These are phyloP conservation scores for Trichophyton benhamiae DNA, from an alignment of 2,329 filamentous ascomycete species.

Conservation along the genomic window DNA sequence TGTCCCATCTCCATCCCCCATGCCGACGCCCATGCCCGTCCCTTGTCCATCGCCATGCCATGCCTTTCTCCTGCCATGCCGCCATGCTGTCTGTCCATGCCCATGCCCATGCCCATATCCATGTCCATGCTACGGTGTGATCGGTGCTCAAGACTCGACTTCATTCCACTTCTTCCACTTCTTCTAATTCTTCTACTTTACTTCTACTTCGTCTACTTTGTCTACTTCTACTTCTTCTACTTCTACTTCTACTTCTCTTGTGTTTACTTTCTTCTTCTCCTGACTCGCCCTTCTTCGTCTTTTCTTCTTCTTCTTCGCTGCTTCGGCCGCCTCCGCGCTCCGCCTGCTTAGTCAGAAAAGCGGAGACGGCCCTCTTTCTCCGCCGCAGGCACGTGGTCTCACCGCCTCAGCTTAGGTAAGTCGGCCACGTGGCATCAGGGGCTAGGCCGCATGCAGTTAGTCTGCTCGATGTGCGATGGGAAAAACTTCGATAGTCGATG, in stretches of 20 bases:
- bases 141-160: neutral
- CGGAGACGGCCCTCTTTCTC: neutral
- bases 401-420: neutral
- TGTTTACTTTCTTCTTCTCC: neutral
- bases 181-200: neutral
- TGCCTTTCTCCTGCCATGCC: too few species aligned
- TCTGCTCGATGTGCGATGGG: too few species aligned
- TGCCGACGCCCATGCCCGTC: too few species aligned
- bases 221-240: neutral
- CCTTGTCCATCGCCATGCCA: too few species aligned
- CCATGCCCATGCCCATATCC: neutral
- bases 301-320: neutral
- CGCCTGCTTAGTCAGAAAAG: too few species aligned
- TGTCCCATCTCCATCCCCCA: too few species aligned
- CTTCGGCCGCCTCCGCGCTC: neutral
- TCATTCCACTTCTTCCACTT: neutral
- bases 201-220: neutral
- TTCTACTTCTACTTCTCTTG: neutral
- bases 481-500: neutral
- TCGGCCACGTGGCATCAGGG: neutral
- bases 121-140: neutral
- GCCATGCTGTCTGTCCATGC: too few species aligned
- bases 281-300: neutral
- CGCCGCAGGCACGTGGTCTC: neutral
- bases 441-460: neutral